Evolutionary conservation across 169 alveolate species (phyloP).

Genomic region (Plasmodium knowlesi): DNA sequence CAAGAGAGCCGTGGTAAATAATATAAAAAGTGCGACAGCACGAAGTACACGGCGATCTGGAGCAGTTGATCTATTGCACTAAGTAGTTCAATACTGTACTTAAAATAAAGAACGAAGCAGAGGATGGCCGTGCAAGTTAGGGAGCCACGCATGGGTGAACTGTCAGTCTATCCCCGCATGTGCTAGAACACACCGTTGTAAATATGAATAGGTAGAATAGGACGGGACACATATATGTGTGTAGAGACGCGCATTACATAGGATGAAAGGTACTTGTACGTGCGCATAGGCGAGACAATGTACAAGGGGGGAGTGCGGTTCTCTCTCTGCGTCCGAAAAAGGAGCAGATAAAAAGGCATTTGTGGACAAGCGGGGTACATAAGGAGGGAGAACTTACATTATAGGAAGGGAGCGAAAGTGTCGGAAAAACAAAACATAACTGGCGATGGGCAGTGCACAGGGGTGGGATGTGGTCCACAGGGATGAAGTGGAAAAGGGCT

Average conservation of each 20-base stretch:
- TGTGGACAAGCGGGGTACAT: not conserved
- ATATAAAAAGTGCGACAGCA: not conserved
- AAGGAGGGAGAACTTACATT: not conserved
- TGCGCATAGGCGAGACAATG: not conserved
- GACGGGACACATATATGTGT: not conserved
- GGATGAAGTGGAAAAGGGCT: not conserved
- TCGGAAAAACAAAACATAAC: not conserved
- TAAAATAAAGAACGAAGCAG: not conserved
- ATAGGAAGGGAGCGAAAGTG: not conserved
- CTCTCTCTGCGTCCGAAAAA: not conserved
- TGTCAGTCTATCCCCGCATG: not conserved
- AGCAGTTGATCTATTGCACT: not conserved
- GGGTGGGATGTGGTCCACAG: not conserved
- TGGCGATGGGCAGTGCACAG: not conserved
- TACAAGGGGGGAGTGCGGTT: not conserved
- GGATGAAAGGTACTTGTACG: not conserved
- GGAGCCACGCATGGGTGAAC: not conserved
- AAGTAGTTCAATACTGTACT: not conserved
- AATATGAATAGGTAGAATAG: not conserved
- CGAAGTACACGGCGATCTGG: not conserved
- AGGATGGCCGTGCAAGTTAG: not conserved
- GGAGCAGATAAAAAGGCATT: not conserved
- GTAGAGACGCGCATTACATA: not conserved
- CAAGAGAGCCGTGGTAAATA: not conserved
- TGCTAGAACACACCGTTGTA: not conserved